phyloP scores from a whole-genome alignment of 805 yeast genomes.

The Candida railenensis region DNA sequence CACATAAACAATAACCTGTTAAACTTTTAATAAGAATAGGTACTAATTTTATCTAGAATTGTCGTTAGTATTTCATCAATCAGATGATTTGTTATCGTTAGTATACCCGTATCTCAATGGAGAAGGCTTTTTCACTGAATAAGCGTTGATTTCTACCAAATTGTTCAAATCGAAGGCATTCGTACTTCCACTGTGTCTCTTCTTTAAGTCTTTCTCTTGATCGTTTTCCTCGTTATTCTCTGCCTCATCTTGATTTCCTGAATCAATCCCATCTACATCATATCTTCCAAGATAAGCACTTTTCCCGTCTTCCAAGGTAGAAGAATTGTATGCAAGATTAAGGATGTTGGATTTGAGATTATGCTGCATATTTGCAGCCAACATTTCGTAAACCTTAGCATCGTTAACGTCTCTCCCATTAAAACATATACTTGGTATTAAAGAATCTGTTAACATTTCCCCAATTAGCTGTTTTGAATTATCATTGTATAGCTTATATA shows the following conservation, averaged over 20 bases:
- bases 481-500: conserved; percentile 22
- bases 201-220: not conserved
- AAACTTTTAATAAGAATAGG: too few species aligned
- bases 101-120: conserved; percentile 1
- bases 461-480: conserved; percentile 14
- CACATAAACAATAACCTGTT: not conserved
- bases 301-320: not conserved
- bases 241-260: not conserved
- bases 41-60: not conserved
- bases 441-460: conserved; percentile 13
- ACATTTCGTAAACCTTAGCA: not conserved
- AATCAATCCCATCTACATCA: not conserved
- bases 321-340: not conserved
- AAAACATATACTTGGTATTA: conserved; percentile 11
- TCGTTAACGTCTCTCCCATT: not conserved
- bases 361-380: not conserved
- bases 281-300: not conserved
- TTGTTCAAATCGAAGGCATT: not conserved
- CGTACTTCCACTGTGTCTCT: not conserved
- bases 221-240: not conserved
- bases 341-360: not conserved
- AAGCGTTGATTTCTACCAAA: not conserved
- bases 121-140: conserved; percentile 2
- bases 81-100: not conserved
- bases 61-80: not conserved